These are phyloP conservation scores for Trichomonascaceae sp. DNA, from an alignment of 1,139 yeast species.

Conservation along the genomic window DNA sequence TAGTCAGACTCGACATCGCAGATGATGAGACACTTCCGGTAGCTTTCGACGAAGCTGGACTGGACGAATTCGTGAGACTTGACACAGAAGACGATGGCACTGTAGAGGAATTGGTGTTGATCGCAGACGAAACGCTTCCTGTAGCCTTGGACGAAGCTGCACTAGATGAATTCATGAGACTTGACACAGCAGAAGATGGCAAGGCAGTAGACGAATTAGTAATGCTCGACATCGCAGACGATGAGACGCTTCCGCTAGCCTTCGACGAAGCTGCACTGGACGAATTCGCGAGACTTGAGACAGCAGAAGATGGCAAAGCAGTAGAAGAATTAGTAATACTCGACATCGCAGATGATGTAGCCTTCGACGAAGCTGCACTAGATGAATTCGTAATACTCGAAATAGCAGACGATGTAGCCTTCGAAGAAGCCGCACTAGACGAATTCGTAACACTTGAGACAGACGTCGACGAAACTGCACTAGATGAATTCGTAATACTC, in stretches of 20 bases:
- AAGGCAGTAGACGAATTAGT: too few relatives aligned
- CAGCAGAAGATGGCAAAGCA: not conserved
- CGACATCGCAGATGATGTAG: constrained; percentile 2
- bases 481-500: not conserved
- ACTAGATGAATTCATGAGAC: too few relatives aligned
- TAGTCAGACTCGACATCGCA: too few relatives aligned
- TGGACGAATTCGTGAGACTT: too few relatives aligned
- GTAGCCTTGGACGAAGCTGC: not conserved
- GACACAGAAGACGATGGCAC: too few relatives aligned
- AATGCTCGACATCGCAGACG: too few relatives aligned
- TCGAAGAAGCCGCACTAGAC: not conserved
- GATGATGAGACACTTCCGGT: not conserved
- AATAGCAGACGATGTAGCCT: not conserved
- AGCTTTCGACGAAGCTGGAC: too few relatives aligned
- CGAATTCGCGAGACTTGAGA: not conserved
- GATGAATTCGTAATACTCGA: not conserved
- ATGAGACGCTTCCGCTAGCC: too few relatives aligned
- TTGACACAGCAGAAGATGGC: not conserved
- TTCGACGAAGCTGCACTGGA: too few relatives aligned
- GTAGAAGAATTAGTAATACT: not conserved
- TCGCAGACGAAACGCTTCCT: too few relatives aligned
- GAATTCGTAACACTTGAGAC: not conserved
- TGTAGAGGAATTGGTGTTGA: too few relatives aligned
- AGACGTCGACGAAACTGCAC: not conserved
- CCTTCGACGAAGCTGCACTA: not conserved